These are phyloP conservation scores for Hortiboletus rubellus DNA, from an alignment of 1,284 basidiomycete genomes.

Conservation along the genomic window DNA sequence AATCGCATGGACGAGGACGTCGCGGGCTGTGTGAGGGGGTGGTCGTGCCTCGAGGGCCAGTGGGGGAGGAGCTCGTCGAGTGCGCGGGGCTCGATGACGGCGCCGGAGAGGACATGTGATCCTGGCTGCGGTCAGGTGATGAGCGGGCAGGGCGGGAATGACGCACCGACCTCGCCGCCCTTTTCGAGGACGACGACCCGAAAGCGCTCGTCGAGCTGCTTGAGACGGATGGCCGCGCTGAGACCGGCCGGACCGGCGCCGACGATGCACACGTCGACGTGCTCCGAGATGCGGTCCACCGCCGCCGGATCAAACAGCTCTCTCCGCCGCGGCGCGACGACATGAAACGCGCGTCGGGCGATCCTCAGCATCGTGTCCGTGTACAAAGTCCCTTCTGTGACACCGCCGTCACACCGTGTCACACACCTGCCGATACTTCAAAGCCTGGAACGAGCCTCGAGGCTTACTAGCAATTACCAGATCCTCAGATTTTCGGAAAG, in stretches of 20 bases:
- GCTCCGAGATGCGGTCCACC: slow-evolving; percentile 79
- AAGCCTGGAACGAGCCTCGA: no score
- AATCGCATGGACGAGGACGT: slow-evolving; percentile 85
- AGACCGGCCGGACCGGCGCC: slow-evolving; percentile 95
- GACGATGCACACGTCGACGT: slow-evolving; percentile 97
- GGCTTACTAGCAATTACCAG: not conserved
- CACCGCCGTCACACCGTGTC: no score
- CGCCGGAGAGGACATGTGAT: slow-evolving; percentile 94
- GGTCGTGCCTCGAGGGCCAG: slow-evolving; percentile 64
- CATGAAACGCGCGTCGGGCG: slow-evolving; percentile 30
- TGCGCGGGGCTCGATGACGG: slow-evolving; percentile 91
- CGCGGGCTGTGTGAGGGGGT: slow-evolving; percentile 79
- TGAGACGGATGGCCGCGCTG: slow-evolving; percentile 93
- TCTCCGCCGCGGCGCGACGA: slow-evolving; percentile 31
- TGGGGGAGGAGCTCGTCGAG: slow-evolving; percentile 91
- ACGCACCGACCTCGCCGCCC: slow-evolving; percentile 86
- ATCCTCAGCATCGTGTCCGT: no score
- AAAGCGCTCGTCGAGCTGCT: slow-evolving; percentile 83
- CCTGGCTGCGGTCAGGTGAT: slow-evolving; percentile 46
- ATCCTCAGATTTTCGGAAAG: not conserved
- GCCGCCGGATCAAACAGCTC: slow-evolving; percentile 47
- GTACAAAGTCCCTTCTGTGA: no score
- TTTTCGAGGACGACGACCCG: slow-evolving; percentile 96
- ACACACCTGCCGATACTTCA: no score
- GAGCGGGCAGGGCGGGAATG: not conserved